Evolutionary conservation across 192 early-diverging fungal species (phyloP).

Genomic region (Linnemannia schmuckeri): DNA sequence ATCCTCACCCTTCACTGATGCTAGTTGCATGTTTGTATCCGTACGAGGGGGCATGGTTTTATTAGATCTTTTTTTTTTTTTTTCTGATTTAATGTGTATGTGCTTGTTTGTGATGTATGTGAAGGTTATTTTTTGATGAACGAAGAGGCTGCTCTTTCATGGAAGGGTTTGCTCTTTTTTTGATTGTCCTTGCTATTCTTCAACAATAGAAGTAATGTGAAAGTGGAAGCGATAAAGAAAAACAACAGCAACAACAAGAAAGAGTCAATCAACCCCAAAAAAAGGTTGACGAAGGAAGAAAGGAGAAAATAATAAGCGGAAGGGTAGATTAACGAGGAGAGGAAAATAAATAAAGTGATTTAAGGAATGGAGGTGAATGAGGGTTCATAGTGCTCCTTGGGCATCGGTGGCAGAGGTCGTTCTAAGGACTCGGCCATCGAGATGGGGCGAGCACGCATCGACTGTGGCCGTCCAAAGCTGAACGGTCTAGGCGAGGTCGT

Average conservation of each 20-base stretch:
- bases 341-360: not conserved
- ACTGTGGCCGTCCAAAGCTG: slow-evolving; percentile 46
- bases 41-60: not conserved
- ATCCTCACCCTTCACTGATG: no score
- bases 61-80: not conserved
- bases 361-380: slow-evolving; percentile 52
- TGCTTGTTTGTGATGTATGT: not conserved
- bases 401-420: slow-evolving; percentile 53
- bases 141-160: not conserved
- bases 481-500: slow-evolving; percentile 40
- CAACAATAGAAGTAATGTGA: no score
- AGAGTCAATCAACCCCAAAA: not conserved
- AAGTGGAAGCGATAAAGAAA: not conserved
- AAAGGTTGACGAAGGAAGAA: not conserved
- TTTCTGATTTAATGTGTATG: not conserved
- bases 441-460: slow-evolving; percentile 47
- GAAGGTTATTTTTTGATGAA: not conserved
- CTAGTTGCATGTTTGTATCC: no score
- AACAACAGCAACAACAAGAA: not conserved
- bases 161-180: not conserved
- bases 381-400: slow-evolving; percentile 49
- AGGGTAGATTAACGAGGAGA: not conserved
- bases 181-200: no score
- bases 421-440: slow-evolving; percentile 54
- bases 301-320: not conserved